Conservation (phyloP, 2,329 filamentous ascomycete species). For the Biscogniauxia sp. region DNA sequence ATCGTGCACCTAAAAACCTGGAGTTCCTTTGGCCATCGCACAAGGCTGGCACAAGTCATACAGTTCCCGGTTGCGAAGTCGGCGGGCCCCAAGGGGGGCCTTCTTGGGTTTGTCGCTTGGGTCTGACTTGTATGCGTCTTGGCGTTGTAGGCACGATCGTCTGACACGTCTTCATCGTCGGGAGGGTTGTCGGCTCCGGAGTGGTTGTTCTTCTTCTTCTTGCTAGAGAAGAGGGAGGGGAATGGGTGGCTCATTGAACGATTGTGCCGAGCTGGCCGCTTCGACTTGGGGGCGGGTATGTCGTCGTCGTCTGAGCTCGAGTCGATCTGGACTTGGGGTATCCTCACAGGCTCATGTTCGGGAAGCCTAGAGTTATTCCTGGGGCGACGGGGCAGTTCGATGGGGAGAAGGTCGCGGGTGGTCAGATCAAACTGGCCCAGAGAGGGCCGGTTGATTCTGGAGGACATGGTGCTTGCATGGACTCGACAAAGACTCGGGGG, state of each 20-base stretch:
- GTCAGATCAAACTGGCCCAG: conserved; percentile 28
- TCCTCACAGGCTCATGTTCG: conserved; percentile 23
- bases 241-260: conserved; percentile 81
- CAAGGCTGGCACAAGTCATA: conserved; percentile 79
- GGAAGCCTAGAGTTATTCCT: conserved; percentile 27
- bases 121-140: conserved; percentile 27
- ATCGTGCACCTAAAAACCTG: conserved; percentile 78
- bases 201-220: conserved; percentile 55
- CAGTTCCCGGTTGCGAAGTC: conserved; percentile 71
- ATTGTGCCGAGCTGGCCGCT: conserved; percentile 40
- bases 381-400: conserved; percentile 19
- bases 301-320: conserved; percentile 41
- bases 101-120: conserved; percentile 32
- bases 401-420: conserved; percentile 20
- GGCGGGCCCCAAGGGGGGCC: conserved; percentile 22
- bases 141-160: conserved; percentile 40
- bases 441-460: conserved; percentile 26
- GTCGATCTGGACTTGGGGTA: conserved; percentile 30
- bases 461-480: conserved; percentile 22
- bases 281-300: conserved; percentile 23
- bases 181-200: conserved; percentile 33
- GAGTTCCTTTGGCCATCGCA: conserved; percentile 74
- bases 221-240: conserved; percentile 64
- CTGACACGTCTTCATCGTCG: conserved; percentile 41
- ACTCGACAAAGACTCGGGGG: conserved; percentile 2